Conservation (phyloP, 805 yeast species). For the Metschnikowia lunata region DNA sequence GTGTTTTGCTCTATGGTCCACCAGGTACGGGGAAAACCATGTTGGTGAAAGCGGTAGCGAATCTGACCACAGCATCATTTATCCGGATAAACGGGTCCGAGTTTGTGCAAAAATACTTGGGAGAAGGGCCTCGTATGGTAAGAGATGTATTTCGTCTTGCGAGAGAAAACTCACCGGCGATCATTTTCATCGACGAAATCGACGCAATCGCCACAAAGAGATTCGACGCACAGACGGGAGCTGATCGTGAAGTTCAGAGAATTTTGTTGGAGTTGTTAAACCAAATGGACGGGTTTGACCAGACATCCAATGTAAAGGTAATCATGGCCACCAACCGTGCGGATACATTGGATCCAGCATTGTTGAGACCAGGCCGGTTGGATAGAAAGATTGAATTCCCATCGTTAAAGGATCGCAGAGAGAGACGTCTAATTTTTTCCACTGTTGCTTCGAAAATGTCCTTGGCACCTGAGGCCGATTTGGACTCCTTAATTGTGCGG, state of each 20-base stretch:
- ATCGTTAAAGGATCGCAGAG: slow-evolving; percentile 92
- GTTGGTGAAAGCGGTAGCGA: slow-evolving; percentile 98
- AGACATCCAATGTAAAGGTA: slow-evolving; percentile 89
- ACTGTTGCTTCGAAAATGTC: slow-evolving; percentile 98
- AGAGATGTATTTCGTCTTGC: slow-evolving; percentile 97
- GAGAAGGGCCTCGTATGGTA: slow-evolving; percentile 99
- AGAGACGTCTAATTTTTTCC: slow-evolving; percentile 91
- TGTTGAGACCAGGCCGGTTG: slow-evolving; percentile 96
- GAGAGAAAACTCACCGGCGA: slow-evolving; percentile 94
- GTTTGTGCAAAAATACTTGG: slow-evolving; percentile 95
- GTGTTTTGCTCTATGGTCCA: slow-evolving; percentile 96
- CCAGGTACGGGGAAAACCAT: slow-evolving; percentile 99
- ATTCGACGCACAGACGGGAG: slow-evolving; percentile 99
- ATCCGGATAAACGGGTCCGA: slow-evolving; percentile 98
- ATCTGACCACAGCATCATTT: slow-evolving; percentile 90
- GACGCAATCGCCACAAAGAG: slow-evolving; percentile 99
- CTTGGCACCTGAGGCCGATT: slow-evolving; percentile 94
- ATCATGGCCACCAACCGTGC: slow-evolving; percentile 99
- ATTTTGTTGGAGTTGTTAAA: slow-evolving; percentile 90
- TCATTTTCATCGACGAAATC: slow-evolving; percentile 96
- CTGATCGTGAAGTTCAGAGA: slow-evolving; percentile 98
- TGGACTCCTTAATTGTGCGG: slow-evolving; percentile 90
- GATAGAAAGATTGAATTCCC: slow-evolving; percentile 99
- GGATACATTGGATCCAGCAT: slow-evolving; percentile 98
- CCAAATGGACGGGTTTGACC: slow-evolving; percentile 99